Evolutionary conservation across 1,139 yeast genomes (phyloP).

Genomic region (Candida mesenterica): DNA sequence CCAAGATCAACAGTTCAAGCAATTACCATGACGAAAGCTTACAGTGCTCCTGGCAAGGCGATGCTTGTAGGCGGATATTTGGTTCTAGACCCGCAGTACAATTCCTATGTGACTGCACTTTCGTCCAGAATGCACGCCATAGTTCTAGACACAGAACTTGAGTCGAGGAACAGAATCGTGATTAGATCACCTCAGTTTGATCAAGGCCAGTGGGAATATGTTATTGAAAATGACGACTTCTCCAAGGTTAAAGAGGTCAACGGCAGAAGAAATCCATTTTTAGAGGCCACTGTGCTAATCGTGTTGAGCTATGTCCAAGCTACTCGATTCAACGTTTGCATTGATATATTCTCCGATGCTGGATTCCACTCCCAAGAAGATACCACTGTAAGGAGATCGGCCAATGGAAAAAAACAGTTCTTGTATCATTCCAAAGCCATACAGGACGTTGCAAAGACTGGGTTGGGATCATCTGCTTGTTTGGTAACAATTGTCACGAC

Average conservation of each 20-base stretch:
- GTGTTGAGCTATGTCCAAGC: conserved; percentile 54
- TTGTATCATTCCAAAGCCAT: conserved; percentile 61
- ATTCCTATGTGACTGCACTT: conserved; percentile 81
- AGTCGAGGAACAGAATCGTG: conserved; percentile 24
- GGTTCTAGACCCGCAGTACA: conserved; percentile 74
- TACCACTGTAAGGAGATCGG: conserved; percentile 31
- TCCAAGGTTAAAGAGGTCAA: conserved; percentile 20
- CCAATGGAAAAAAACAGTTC: conserved; percentile 44
- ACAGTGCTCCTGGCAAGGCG: conserved; percentile 96
- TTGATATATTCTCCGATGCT: conserved; percentile 78
- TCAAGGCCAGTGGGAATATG: conserved; percentile 69
- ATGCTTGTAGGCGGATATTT: conserved; percentile 91
- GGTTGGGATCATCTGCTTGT: conserved; percentile 95
- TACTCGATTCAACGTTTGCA: conserved; percentile 31
- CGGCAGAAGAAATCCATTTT: conserved; percentile 64
- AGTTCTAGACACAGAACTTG: conserved; percentile 21
- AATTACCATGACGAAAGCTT: conserved; percentile 35
- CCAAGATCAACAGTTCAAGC: too few relatives aligned
- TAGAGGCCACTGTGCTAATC: conserved; percentile 59
- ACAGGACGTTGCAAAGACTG: conserved; percentile 83
- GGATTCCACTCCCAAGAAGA: conserved; percentile 81
- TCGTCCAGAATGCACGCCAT: conserved; percentile 89
- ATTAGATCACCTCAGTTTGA: conserved; percentile 79
- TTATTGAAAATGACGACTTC: conserved; percentile 13
- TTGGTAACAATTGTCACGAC: conserved; percentile 79